A percentile compares a stretch with the other conserved stretches of the same genome.
phyloP scores from a whole-genome alignment of 192 early-diverging fungal genomes.

The Coemansia sp. region DNA sequence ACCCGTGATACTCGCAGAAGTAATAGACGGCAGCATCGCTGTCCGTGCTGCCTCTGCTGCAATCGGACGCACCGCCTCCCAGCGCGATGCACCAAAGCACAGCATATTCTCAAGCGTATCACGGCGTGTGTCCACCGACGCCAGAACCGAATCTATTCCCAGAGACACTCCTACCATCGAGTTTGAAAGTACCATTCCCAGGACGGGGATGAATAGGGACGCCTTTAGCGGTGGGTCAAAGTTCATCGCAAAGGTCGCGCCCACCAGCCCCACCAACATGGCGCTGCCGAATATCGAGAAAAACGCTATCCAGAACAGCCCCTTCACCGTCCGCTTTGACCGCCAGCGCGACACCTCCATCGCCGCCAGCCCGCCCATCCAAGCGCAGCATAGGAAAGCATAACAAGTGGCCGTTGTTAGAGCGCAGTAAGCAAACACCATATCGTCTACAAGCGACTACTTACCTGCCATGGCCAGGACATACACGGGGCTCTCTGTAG shows the following conservation, averaged over 20 bases:
- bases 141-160: conserved; percentile 60
- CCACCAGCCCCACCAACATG: conserved; percentile 18
- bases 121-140: conserved; percentile 53
- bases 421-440: background rate
- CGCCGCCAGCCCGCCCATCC: conserved; percentile 43
- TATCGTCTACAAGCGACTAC: background rate
- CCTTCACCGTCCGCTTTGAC: conserved; percentile 65
- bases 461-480: conserved; percentile 59
- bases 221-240: conserved; percentile 66
- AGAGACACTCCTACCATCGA: conserved; percentile 70
- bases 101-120: conserved; percentile 59
- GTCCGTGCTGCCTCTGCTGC: conserved; percentile 69
- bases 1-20: conserved; percentile 75
- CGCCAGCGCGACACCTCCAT: conserved; percentile 53
- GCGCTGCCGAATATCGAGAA: conserved; percentile 48
- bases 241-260: conserved; percentile 63
- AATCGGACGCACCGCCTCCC: conserved; percentile 77
- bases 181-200: conserved; percentile 87
- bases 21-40: conserved; percentile 79
- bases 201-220: conserved; percentile 74
- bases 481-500: conserved; percentile 54
- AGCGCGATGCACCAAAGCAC: conserved; percentile 77
- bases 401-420: background rate
- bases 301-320: conserved; percentile 67
- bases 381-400: background rate